A percentile compares a stretch with the other conserved stretches of the same genome.
phyloP scores from a whole-genome alignment of 78 protist genomes.

The Anaeramoeba flamelloides region DNA sequence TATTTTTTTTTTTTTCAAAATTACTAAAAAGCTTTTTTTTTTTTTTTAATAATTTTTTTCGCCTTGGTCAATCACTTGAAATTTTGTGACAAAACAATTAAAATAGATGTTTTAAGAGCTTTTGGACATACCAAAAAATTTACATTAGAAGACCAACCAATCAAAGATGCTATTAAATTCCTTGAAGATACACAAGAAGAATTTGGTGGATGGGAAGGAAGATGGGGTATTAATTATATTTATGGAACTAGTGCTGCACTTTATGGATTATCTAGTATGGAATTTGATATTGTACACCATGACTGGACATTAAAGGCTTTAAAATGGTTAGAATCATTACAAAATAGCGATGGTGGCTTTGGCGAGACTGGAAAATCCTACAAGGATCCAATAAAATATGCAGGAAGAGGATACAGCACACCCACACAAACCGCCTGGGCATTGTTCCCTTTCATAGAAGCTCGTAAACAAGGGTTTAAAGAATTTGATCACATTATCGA shows the following conservation, averaged over 20 bases:
- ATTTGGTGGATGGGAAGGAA: not conserved
- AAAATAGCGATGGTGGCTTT: slow-evolving; percentile 5
- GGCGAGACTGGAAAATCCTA: slow-evolving; percentile 7
- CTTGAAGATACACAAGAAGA: not conserved
- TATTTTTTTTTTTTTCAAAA: too few relatives aligned
- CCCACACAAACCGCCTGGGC: slow-evolving; percentile 17
- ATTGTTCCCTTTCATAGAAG: not conserved
- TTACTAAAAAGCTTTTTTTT: too few relatives aligned
- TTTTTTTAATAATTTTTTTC: too few relatives aligned
- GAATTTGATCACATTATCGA: not conserved
- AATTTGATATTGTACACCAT: not conserved
- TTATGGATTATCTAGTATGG: not conserved
- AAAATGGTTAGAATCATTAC: not conserved
- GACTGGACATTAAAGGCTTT: not conserved
- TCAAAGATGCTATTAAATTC: not conserved
- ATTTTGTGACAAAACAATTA: too few relatives aligned
- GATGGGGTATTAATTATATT: slow-evolving; percentile 2
- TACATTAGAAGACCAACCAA: too few relatives aligned
- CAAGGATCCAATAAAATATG: slow-evolving; percentile 2
- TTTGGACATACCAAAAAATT: too few relatives aligned
- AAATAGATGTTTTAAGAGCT: too few relatives aligned
- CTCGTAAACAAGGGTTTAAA: not conserved
- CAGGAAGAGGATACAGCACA: not conserved
- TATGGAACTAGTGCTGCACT: slow-evolving; percentile 10
- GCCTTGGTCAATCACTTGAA: too few relatives aligned